These are phyloP conservation scores for Aegilops speltoides DNA, from an alignment of 176 grass and related monocot species.

Conservation along the genomic window DNA sequence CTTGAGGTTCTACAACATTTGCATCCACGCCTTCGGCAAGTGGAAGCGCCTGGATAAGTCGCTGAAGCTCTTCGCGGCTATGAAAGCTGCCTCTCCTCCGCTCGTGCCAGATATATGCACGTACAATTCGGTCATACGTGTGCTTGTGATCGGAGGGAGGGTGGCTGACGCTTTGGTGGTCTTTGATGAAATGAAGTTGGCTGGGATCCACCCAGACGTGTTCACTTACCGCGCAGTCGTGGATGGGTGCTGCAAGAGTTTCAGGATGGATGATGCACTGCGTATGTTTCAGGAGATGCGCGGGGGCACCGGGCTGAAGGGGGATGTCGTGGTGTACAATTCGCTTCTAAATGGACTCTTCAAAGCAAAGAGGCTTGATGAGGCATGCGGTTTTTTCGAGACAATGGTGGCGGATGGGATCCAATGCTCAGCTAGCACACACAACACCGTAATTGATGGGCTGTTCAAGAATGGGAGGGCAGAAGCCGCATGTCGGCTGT, in stretches of 20 bases:
- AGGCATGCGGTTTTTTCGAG: conserved; percentile 80
- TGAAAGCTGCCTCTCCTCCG: conserved; percentile 52
- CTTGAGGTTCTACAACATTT: conserved; percentile 71
- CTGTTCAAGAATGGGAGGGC: conserved; percentile 79
- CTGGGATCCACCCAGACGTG: conserved; percentile 52
- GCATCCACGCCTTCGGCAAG: conserved; percentile 76
- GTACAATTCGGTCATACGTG: conserved; percentile 71
- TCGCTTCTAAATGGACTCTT: conserved; percentile 79
- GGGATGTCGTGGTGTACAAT: conserved; percentile 73
- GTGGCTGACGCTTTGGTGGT: conserved; percentile 48
- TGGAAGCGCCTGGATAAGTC: conserved; percentile 60
- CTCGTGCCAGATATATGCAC: conserved; percentile 69
- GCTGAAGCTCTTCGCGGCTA: conserved; percentile 55
- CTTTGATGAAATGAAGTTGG: conserved; percentile 68
- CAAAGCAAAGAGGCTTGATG: conserved; percentile 77
- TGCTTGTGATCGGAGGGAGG: conserved; percentile 51
- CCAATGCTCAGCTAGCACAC: conserved; percentile 65
- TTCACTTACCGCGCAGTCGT: conserved; percentile 67
- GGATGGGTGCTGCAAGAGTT: conserved; percentile 81
- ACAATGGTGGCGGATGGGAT: conserved; percentile 77
- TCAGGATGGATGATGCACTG: conserved; percentile 61
- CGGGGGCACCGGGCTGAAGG: conserved; percentile 36
- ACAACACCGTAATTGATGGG: conserved; percentile 82
- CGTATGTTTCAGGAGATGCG: conserved; percentile 75
- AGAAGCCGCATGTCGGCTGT: conserved; percentile 67